Percentiles rank a stretch among this genome's conserved stretches.
These are phyloP conservation scores for Euphorbia lathyris DNA, from an alignment of 345 rosid genomes.

Conservation along the genomic window DNA sequence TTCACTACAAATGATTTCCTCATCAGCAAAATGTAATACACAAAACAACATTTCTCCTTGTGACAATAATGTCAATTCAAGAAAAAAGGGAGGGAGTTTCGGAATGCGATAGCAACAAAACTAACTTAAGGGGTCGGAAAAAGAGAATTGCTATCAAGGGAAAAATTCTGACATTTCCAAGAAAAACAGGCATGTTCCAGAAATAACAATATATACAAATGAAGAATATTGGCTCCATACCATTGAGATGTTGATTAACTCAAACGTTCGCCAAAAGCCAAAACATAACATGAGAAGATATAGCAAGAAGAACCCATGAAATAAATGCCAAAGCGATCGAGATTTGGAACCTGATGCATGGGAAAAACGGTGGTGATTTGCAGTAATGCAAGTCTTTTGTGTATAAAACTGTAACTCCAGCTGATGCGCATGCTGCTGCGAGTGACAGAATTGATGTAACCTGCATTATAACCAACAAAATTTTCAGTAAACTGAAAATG, in stretches of 20 bases:
- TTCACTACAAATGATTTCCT: not conserved
- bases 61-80: not conserved
- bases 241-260: no score
- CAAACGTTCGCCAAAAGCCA: constrained; percentile 38
- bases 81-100: not conserved
- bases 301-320: constrained; percentile 35
- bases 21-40: not conserved
- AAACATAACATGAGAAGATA: constrained; percentile 40
- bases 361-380: constrained; percentile 10
- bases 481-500: not conserved
- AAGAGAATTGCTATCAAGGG: not conserved
- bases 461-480: constrained; percentile 21
- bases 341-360: constrained; percentile 33
- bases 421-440: constrained; percentile 40
- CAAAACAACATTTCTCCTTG: not conserved
- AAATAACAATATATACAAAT: constrained; percentile 7
- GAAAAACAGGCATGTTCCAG: constrained; percentile 5
- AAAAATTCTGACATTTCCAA: constrained; percentile 7
- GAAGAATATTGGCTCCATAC: no score
- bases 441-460: constrained; percentile 38
- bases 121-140: not conserved
- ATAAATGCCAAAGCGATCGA: constrained; percentile 34
- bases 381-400: constrained; percentile 34
- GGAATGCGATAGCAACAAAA: not conserved
- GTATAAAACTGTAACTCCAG: constrained; percentile 30